Base-by-base conservation (phyloP, 805 yeast genomes). In the Candida dajiaensis region DNA sequence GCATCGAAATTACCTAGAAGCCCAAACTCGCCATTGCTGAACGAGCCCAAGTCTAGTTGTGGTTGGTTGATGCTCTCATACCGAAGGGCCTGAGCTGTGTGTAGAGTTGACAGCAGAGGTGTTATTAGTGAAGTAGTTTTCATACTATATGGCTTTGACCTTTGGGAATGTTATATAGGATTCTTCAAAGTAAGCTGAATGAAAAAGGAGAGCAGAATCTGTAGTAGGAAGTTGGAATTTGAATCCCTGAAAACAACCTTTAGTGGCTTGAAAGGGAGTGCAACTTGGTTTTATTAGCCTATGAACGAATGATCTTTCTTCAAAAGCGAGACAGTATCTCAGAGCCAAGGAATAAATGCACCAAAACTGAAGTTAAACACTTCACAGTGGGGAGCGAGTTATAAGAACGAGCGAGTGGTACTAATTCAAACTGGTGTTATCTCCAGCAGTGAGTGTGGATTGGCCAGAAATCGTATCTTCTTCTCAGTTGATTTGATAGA, bases 1-100 rank as follows among this genome's bases (percentile, higher is more conserved):
- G 70, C 71, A 42, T 63, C 66, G 47, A 63, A 71, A 45, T 62
- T 54, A 20, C 76, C 76, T 11, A 68, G 57, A 12, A 53, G 41
- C 3, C 63, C 64, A 36, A 60, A 40, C 37, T 56, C 42, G 6
- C 46, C 43, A 31, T 56, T 43, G 31, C 49, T 44, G 42, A 54
- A 60, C 2, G 57, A 50, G 18, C 53, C 44, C 2, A 58, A 41
- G 42, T 58, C 60, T 6, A 58, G 48, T 18, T 48, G 31, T 3
- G 63, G 62, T 15, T 31, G 31, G 1, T 41, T 33, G 19, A 55
- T 40, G 1, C 44, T 43, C 18, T 51, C 49, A 15, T 46, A 45
- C 50, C 49, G 53, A 19, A 36, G 15, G n/a, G 39, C 39, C 19
- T 9, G 20, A 8, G 20, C 20, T 33, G 20, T n/a, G 12, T n/a